Evolutionary conservation across 2,329 filamentous ascomycete genomes (phyloP).

Genomic region (Cladophialophora psammophila): DNA sequence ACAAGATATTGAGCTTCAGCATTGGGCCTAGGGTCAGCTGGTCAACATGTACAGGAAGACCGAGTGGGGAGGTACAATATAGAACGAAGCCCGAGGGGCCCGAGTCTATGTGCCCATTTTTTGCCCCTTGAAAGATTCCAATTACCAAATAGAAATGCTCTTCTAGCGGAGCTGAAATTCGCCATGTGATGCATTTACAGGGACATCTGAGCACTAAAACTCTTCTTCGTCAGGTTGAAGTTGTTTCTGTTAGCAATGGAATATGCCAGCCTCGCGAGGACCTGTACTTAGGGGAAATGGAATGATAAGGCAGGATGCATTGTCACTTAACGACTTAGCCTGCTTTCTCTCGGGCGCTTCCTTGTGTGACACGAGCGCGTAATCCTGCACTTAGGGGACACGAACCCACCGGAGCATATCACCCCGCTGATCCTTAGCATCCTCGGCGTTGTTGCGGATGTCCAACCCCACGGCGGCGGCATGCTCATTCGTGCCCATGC

Average conservation of each 20-base stretch:
- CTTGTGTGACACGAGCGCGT: conserved; percentile 30
- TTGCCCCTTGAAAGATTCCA: background rate
- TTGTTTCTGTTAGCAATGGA: conserved; percentile 34
- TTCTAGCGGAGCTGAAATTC: background rate
- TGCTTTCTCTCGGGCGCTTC: background rate
- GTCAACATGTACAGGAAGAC: background rate
- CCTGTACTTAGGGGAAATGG: conserved; percentile 39
- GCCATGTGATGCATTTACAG: conserved; percentile 15
- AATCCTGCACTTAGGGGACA: conserved; percentile 42
- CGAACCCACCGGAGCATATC: background rate
- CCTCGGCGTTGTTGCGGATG: background rate
- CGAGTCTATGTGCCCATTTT: background rate
- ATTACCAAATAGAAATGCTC: conserved; percentile 11
- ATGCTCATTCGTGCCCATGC: background rate
- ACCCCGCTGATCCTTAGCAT: background rate
- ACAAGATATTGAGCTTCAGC: background rate
- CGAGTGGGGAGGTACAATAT: background rate
- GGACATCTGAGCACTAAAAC: conserved; percentile 2
- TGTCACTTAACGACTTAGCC: conserved; percentile 39
- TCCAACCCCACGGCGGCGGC: conserved; percentile 17
- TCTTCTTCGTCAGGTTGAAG: background rate
- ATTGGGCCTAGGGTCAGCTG: background rate
- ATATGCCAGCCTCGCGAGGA: conserved; percentile 32
- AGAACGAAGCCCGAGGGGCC: background rate
- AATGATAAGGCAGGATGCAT: conserved; percentile 35